phyloP scores from a whole-genome alignment of 2,329 filamentous ascomycete genomes.

The Aspergillus sp. region DNA sequence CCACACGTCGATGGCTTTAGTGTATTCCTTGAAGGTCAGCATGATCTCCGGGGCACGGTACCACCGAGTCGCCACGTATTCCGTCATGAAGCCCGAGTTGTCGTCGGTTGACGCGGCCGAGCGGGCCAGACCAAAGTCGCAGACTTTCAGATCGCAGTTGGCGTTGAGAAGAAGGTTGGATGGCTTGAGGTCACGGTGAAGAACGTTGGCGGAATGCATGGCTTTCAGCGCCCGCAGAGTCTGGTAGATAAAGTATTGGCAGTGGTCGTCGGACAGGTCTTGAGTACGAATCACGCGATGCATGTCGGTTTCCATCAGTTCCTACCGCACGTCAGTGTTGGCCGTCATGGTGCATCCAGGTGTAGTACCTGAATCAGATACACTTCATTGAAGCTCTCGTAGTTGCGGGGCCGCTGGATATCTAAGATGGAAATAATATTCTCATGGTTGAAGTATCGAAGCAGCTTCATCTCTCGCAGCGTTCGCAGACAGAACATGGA shows the following conservation, averaged over 20 bases:
- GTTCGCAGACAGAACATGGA: slow-evolving; percentile 98
- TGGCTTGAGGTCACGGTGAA: slow-evolving; percentile 95
- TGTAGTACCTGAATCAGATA: slow-evolving; percentile 89
- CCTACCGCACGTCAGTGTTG: slow-evolving; percentile 50
- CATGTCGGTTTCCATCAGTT: slow-evolving; percentile 99
- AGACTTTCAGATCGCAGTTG: slow-evolving; percentile 98
- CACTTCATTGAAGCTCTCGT: slow-evolving; percentile 94
- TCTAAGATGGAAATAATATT: slow-evolving; percentile 99
- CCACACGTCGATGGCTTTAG: slow-evolving; percentile 99
- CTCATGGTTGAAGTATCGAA: slow-evolving; percentile 99
- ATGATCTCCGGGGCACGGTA: slow-evolving; percentile 99
- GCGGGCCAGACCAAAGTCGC: slow-evolving; percentile 93
- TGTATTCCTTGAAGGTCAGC: slow-evolving; percentile 99
- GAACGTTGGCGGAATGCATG: slow-evolving; percentile 98
- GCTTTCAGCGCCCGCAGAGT: slow-evolving; percentile 95
- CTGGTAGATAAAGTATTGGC: slow-evolving; percentile 99
- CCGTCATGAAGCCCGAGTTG: slow-evolving; percentile 99
- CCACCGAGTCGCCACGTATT: slow-evolving; percentile 99
- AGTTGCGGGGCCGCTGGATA: slow-evolving; percentile 96
- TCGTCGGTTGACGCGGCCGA: slow-evolving; percentile 97
- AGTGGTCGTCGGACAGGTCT: slow-evolving; percentile 97
- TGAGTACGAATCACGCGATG: slow-evolving; percentile 98
- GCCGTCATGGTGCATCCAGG: neutral
- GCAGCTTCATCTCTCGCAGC: slow-evolving; percentile 96
- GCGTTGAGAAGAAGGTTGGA: slow-evolving; percentile 96